These are phyloP conservation scores for Cryoendolithus antarcticus DNA, from an alignment of 2,329 filamentous ascomycete species.

Conservation along the genomic window DNA sequence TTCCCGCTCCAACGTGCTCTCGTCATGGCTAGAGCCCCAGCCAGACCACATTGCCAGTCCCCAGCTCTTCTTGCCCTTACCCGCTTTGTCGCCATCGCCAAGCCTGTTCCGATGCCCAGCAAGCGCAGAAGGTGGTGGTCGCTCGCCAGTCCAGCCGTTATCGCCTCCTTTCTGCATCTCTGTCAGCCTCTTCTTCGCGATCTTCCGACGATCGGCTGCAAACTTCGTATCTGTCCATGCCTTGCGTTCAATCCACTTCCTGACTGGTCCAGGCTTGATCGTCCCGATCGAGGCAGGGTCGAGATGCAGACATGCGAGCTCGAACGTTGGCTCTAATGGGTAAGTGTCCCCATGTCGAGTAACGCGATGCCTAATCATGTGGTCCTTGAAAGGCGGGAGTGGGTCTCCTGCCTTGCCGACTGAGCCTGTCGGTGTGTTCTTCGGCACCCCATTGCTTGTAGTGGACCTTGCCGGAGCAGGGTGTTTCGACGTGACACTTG, in stretches of 20 bases:
- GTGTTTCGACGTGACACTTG: conserved; percentile 6
- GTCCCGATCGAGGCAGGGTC: conserved; percentile 57
- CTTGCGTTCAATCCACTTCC: conserved; percentile 69
- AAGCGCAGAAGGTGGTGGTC: conserved; percentile 71
- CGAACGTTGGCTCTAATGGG: conserved; percentile 49
- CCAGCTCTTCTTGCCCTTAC: conserved; percentile 40
- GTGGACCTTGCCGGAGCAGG: conserved; percentile 1
- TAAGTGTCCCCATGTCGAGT: conserved; percentile 65
- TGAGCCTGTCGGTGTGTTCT: conserved; percentile 23
- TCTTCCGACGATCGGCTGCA: conserved; percentile 51
- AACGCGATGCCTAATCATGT: conserved; percentile 88
- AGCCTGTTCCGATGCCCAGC: conserved; percentile 29
- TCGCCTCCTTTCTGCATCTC: conserved; percentile 63
- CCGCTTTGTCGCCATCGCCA: conserved; percentile 29
- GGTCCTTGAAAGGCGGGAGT: conserved; percentile 62
- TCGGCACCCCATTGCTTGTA: conserved; percentile 9
- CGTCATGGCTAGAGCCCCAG: conserved; percentile 83
- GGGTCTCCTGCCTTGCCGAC: conserved; percentile 81
- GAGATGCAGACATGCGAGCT: conserved; percentile 56
- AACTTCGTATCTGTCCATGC: conserved; percentile 62
- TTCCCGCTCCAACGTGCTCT: conserved; percentile 55
- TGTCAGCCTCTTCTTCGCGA: conserved; percentile 61
- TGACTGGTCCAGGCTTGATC: conserved; percentile 66
- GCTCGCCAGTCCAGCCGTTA: conserved; percentile 56
- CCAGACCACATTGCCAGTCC: conserved; percentile 73